These are phyloP conservation scores for Pythium monospermum DNA, from an alignment of 352 stramenopile genomes.

Conservation along the genomic window DNA sequence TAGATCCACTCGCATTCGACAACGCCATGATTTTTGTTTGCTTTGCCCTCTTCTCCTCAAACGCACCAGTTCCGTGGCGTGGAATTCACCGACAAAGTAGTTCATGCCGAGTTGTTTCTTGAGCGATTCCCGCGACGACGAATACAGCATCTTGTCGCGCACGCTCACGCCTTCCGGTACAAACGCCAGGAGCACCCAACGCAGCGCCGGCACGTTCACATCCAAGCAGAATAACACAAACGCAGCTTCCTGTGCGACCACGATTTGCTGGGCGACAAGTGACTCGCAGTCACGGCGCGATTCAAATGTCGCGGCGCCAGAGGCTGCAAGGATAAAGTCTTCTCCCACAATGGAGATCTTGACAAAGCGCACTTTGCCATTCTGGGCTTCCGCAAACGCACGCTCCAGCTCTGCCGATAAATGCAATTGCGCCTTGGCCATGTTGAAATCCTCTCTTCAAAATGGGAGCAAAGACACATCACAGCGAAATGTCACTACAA, in stretches of 20 bases:
- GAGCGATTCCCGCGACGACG: constrained; percentile 85
- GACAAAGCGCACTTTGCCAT: constrained; percentile 60
- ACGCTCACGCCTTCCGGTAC: constrained; percentile 73
- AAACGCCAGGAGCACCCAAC: constrained; percentile 78
- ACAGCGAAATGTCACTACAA: background rate
- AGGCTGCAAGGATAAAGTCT: constrained; percentile 48
- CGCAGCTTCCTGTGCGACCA: constrained; percentile 39
- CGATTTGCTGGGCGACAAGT: constrained; percentile 22
- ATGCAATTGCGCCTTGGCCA: constrained; percentile 61
- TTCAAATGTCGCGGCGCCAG: constrained; percentile 35
- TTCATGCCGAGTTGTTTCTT: constrained; percentile 89
- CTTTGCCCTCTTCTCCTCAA: no score
- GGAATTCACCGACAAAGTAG: constrained; percentile 89
- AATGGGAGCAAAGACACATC: constrained; percentile 5
- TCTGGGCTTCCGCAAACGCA: constrained; percentile 69
- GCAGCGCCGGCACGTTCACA: constrained; percentile 58
- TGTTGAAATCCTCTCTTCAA: constrained; percentile 19
- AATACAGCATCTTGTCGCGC: constrained; percentile 91
- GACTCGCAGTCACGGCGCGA: constrained; percentile 33
- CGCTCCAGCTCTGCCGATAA: constrained; percentile 59
- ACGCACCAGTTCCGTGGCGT: constrained; percentile 70
- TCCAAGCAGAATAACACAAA: constrained; percentile 80
- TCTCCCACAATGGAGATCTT: constrained; percentile 59
- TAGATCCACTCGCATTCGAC: no score
- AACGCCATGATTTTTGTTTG: no score